Percentiles rank a stretch among this genome's conserved stretches.
Evolutionary conservation across 352 stramenopile genomes (phyloP).

Genomic region (Pythium utonaiense): DNA sequence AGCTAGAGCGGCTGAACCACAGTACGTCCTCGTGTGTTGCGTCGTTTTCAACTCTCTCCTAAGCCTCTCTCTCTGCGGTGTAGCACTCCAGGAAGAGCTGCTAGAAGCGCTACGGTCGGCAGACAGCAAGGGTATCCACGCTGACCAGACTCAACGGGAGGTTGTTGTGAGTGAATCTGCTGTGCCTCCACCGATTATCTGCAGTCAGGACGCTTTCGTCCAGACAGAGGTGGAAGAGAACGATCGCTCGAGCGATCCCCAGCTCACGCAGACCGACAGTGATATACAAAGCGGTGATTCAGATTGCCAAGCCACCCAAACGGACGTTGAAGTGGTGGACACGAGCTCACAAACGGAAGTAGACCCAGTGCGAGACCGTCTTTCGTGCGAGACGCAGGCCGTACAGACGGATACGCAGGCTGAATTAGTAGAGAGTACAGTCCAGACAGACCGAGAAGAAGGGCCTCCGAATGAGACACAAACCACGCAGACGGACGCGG

Average conservation of each 20-base stretch:
- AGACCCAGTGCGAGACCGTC: not conserved
- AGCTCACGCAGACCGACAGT: not conserved
- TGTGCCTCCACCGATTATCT: not conserved
- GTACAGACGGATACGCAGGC: not conserved
- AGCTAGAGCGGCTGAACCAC: constrained; percentile 27
- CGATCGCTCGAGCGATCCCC: not conserved
- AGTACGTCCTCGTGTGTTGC: constrained; percentile 8
- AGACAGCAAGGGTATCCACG: not conserved
- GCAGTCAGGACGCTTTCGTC: not conserved
- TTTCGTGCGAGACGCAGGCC: not conserved
- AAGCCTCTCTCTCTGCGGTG: not conserved
- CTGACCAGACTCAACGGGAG: not conserved
- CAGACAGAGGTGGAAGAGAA: constrained; percentile 3
- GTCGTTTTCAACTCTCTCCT: not conserved
- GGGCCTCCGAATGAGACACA: not conserved
- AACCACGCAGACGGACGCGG: not conserved
- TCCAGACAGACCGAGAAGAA: too few relatives aligned
- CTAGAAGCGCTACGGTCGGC: constrained; percentile 12
- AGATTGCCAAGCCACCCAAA: not conserved
- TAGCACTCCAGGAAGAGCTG: constrained; percentile 30
- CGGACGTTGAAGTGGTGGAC: not conserved
- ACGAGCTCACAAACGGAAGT: not conserved
- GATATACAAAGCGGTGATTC: too few relatives aligned
- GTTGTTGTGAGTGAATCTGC: not conserved
- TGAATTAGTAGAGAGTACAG: not conserved